Percentiles rank a stretch among this genome's conserved stretches.
These are phyloP conservation scores for Piloderma croceum DNA, from an alignment of 768 basidiomycete genomes.

Conservation along the genomic window DNA sequence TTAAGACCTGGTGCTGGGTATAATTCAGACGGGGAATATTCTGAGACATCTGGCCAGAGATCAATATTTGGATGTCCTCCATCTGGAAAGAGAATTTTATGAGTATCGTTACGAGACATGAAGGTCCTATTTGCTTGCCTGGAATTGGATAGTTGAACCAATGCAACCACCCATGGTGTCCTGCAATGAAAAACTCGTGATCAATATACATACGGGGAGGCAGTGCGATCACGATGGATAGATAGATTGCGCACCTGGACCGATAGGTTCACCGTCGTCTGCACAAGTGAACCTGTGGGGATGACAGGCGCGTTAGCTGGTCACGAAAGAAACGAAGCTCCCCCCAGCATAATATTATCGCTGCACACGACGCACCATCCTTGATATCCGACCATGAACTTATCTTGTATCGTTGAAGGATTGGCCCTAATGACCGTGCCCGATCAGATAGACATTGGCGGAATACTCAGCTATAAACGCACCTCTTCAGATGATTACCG, in stretches of 20 bases:
- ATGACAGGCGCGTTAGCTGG: too few relatives aligned
- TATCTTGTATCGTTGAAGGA: constrained; percentile 75
- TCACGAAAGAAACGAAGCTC: too few relatives aligned
- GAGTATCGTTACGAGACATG: background rate
- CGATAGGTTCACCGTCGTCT: constrained; percentile 63
- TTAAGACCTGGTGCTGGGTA: constrained; percentile 65
- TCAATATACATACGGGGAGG: constrained; percentile 1
- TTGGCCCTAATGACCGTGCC: constrained; percentile 53
- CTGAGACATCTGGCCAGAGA: constrained; percentile 74
- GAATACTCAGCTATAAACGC: too few relatives aligned
- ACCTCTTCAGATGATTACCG: too few relatives aligned
- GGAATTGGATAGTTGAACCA: constrained; percentile 49
- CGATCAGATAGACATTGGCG: too few relatives aligned
- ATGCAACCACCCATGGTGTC: constrained; percentile 83
- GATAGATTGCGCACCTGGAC: constrained; percentile 39
- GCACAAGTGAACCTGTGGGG: constrained; percentile 68
- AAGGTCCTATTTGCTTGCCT: too few relatives aligned
- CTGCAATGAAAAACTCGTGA: too few relatives aligned
- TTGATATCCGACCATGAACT: constrained; percentile 82
- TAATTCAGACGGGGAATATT: constrained; percentile 65
- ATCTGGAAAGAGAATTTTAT: constrained; percentile 49
- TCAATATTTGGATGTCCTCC: constrained; percentile 73
- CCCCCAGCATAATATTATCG: too few relatives aligned
- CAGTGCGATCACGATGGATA: background rate
- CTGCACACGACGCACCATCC: constrained; percentile 54